phyloP scores from a whole-genome alignment of 192 early-diverging fungal species.

The Kickxella alabastrina region DNA sequence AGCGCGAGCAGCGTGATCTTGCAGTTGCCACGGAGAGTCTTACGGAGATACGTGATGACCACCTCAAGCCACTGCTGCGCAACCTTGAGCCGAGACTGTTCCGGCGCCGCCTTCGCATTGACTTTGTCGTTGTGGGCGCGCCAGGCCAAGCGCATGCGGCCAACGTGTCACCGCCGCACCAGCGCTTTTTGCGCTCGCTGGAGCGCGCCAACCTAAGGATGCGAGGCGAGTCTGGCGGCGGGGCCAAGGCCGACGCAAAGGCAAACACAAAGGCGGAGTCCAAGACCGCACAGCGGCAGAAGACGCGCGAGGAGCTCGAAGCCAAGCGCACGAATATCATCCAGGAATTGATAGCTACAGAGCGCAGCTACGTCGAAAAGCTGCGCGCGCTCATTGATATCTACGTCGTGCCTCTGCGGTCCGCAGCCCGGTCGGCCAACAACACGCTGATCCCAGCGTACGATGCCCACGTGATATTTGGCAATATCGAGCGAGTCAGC shows the following conservation, averaged over 20 bases:
- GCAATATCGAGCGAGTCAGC: conserved; percentile 58
- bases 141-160: conserved; percentile 9
- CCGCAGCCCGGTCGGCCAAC: conserved; percentile 50
- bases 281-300: conserved; percentile 16
- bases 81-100: conserved; percentile 50
- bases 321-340: conserved; percentile 53
- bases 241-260: conserved; percentile 11
- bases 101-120: conserved; percentile 46
- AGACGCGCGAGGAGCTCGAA: conserved; percentile 43
- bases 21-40: conserved; percentile 49
- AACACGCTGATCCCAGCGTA: conserved; percentile 57
- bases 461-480: conserved; percentile 58
- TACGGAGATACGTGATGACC: conserved; percentile 51
- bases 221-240: conserved; percentile 28
- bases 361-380: conserved; percentile 60
- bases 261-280: conserved; percentile 2
- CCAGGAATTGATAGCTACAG: conserved; percentile 59
- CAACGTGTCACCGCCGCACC: conserved; percentile 39
- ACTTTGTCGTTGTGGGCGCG: conserved; percentile 49
- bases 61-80: conserved; percentile 50
- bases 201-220: conserved; percentile 37
- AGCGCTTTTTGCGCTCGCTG: conserved; percentile 43
- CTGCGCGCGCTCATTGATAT: conserved; percentile 54
- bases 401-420: conserved; percentile 55
- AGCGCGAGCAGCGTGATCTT: conserved; percentile 32